phyloP scores from a whole-genome alignment of 148 eudicot species.

The Amaranthus palmeri region DNA sequence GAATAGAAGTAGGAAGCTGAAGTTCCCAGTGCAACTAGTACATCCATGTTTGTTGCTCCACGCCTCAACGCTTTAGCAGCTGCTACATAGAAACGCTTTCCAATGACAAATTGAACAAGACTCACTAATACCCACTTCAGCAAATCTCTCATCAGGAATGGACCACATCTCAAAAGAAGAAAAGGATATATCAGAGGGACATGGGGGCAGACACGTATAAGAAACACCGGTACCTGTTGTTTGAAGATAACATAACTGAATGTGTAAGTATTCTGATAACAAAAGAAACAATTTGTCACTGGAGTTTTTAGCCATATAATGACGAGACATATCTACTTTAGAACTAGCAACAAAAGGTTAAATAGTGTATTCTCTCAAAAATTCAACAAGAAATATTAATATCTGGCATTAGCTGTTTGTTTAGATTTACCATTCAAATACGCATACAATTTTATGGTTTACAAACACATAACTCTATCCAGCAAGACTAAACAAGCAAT shows the following conservation, averaged over 20 bases:
- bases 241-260: neutral
- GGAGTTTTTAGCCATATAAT: neutral
- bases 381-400: neutral
- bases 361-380: neutral
- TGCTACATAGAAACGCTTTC: slow-evolving; percentile 92
- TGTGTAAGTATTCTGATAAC: neutral
- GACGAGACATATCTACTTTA: neutral
- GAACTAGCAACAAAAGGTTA: neutral
- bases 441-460: neutral
- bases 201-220: slow-evolving; percentile 83
- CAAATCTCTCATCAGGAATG: slow-evolving; percentile 96
- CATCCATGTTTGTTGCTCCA: slow-evolving; percentile 98
- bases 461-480: neutral
- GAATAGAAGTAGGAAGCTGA: slow-evolving; percentile 94
- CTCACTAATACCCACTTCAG: slow-evolving; percentile 79
- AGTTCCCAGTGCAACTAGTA: slow-evolving; percentile 91
- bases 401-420: neutral
- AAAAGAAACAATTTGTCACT: neutral
- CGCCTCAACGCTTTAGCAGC: slow-evolving; percentile 89
- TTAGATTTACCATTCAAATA: neutral
- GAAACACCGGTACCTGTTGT: slow-evolving; percentile 70
- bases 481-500: neutral
- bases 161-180: slow-evolving; percentile 80
- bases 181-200: slow-evolving; percentile 84
- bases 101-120: slow-evolving; percentile 83